Evolutionary conservation across 2,329 filamentous ascomycete genomes (phyloP).

Genomic region (Hypomyces perniciosus): DNA sequence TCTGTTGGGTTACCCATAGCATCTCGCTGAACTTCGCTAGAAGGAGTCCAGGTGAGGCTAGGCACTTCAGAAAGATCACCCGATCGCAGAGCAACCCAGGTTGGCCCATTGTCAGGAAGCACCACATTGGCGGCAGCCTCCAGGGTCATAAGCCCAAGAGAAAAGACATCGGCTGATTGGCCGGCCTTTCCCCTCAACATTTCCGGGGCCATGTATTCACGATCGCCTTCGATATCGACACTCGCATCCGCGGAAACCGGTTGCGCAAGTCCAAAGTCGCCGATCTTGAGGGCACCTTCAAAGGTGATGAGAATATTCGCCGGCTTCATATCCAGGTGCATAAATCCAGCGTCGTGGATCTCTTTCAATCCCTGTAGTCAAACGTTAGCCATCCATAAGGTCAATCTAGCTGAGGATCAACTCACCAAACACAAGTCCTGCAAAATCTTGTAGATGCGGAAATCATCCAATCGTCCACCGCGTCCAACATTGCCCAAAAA

Average conservation of each 20-base stretch:
- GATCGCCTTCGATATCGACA: constrained; percentile 88
- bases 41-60: constrained; percentile 74
- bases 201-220: constrained; percentile 93
- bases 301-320: constrained; percentile 79
- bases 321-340: constrained; percentile 80
- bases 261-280: constrained; percentile 78
- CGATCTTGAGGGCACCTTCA: constrained; percentile 77
- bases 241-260: constrained; percentile 68
- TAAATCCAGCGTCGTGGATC: constrained; percentile 82
- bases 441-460: constrained; percentile 97
- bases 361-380: constrained; percentile 68
- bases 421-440: constrained; percentile 77
- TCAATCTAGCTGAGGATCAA: constrained; percentile 17
- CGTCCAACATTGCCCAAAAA: constrained; percentile 80
- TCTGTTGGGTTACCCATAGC: constrained; percentile 49
- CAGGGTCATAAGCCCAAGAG: constrained; percentile 87
- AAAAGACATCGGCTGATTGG: constrained; percentile 89
- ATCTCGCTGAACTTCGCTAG: constrained; percentile 66
- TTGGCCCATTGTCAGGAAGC: constrained; percentile 84
- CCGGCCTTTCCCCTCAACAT: constrained; percentile 81
- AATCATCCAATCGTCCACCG: constrained; percentile 86
- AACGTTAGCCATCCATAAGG: constrained; percentile 11
- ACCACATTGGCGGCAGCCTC: constrained; percentile 93
- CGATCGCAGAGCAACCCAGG: constrained; percentile 83
- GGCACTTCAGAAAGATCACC: constrained; percentile 87